phyloP scores from a whole-genome alignment of 2,329 filamentous ascomycete genomes.

The Pyricularia sp. region DNA sequence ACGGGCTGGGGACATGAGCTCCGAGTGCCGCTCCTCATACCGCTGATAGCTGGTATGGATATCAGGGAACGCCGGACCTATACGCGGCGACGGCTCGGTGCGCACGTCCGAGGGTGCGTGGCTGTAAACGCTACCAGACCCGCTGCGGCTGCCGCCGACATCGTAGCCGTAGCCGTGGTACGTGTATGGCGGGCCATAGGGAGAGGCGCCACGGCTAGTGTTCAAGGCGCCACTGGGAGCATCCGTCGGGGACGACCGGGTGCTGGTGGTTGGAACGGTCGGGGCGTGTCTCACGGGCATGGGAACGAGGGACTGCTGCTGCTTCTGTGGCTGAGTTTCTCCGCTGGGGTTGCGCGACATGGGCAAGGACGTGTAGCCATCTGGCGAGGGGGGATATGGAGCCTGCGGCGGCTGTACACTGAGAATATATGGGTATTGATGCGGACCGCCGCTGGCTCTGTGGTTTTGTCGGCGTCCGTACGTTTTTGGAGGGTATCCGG shows the following conservation, averaged over 20 bases:
- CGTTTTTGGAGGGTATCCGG: neutral
- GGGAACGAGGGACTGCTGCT: neutral
- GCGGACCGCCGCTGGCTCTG: neutral
- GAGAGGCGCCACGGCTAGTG: neutral
- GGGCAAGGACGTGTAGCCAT: conserved; percentile 34
- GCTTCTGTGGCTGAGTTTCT: conserved; percentile 16
- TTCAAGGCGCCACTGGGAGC: neutral
- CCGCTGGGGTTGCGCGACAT: conserved; percentile 34
- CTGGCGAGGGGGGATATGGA: conserved; percentile 9
- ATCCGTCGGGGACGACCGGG: neutral
- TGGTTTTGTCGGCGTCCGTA: neutral
- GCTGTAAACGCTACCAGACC: conserved; percentile 13
- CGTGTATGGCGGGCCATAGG: conserved; percentile 1
- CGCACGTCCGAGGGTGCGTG: conserved; percentile 25
- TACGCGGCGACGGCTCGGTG: conserved; percentile 29
- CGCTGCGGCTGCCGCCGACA: conserved; percentile 7
- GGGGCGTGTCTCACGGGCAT: neutral
- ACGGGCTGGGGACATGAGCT: neutral
- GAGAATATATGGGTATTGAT: conserved; percentile 7
- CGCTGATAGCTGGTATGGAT: conserved; percentile 17
- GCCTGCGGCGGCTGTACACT: conserved; percentile 14
- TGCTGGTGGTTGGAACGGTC: neutral
- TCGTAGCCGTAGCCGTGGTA: conserved; percentile 5
- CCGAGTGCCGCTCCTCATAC: conserved; percentile 12
- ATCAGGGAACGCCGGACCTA: conserved; percentile 14